Evolutionary conservation across 176 grass and related monocot species (phyloP).

Genomic region (Elymus sibiricus): DNA sequence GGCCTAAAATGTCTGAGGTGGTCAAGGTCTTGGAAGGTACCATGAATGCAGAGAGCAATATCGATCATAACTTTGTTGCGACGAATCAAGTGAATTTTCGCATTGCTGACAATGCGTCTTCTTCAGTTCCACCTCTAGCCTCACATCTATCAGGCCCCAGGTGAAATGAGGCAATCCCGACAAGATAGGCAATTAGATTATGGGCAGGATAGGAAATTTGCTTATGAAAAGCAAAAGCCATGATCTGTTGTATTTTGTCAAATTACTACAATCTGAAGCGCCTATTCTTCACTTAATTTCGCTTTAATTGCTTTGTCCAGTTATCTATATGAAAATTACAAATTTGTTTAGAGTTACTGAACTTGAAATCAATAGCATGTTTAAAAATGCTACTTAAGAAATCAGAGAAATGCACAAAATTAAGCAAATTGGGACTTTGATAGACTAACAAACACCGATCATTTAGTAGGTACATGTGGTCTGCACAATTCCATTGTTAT

Average conservation of each 20-base stretch:
- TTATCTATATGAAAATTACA: no score
- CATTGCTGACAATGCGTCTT: not conserved
- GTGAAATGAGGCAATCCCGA: not conserved
- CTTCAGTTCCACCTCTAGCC: conserved; percentile 4
- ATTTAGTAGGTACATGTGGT: no score
- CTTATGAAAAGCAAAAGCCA: not conserved
- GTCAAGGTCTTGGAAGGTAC: conserved; percentile 51
- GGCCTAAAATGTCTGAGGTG: conserved; percentile 49
- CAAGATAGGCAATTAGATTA: not conserved
- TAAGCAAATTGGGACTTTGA: no score
- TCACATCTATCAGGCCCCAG: conserved; percentile 28
- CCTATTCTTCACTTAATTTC: no score
- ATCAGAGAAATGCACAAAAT: not conserved
- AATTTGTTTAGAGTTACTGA: not conserved
- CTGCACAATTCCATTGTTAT: no score
- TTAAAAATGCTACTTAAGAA: not conserved
- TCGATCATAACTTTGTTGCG: conserved; percentile 26
- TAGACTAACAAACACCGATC: no score
- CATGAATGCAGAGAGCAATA: conserved; percentile 9
- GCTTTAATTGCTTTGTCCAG: no score
- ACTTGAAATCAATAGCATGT: not conserved
- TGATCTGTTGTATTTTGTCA: not conserved
- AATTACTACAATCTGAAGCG: not conserved
- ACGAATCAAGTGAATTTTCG: not conserved
- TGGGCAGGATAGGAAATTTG: not conserved